Evolutionary conservation across 768 basidiomycete genomes (phyloP).

Genomic region (Kwoniella pini): DNA sequence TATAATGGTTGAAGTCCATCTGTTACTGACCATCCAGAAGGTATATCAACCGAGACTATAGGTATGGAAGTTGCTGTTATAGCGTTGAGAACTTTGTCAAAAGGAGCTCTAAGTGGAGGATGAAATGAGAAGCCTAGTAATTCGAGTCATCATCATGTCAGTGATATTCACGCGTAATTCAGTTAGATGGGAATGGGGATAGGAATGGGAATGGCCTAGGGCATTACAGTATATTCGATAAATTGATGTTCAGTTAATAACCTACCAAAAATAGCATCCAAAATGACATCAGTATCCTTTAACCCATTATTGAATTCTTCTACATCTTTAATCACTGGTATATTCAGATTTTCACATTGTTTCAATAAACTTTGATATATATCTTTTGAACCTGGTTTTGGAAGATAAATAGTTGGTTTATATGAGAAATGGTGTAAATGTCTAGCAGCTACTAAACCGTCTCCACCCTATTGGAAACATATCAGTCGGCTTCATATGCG

Average conservation of each 20-base stretch:
- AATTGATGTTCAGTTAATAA: background rate
- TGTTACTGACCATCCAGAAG: conserved; percentile 95
- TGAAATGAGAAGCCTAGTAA: conserved; percentile 91
- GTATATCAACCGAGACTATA: conserved; percentile 92
- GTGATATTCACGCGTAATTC: no score
- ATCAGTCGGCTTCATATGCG: background rate
- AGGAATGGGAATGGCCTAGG: background rate
- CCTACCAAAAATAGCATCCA: conserved; percentile 88
- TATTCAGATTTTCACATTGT: conserved; percentile 87
- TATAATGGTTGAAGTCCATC: conserved; percentile 59
- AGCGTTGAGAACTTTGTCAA: conserved; percentile 71
- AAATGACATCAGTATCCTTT: conserved; percentile 65
- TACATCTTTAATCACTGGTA: conserved; percentile 66
- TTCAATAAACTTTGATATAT: conserved; percentile 84
- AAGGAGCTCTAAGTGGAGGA: conserved; percentile 84
- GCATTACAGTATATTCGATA: no score
- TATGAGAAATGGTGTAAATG: conserved; percentile 95
- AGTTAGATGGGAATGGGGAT: background rate
- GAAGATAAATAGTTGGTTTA: conserved; percentile 83
- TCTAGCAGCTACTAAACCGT: conserved; percentile 92
- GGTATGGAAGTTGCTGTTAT: conserved; percentile 69
- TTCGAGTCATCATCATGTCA: no score
- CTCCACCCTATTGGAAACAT: conserved; percentile 64
- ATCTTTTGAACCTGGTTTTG: conserved; percentile 94
- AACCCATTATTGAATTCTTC: conserved; percentile 54